Percentiles rank a stretch among this genome's conserved stretches.
phyloP scores from a whole-genome alignment of 1,284 basidiomycete genomes.

The Cutaneotrichosporon cutaneum region DNA sequence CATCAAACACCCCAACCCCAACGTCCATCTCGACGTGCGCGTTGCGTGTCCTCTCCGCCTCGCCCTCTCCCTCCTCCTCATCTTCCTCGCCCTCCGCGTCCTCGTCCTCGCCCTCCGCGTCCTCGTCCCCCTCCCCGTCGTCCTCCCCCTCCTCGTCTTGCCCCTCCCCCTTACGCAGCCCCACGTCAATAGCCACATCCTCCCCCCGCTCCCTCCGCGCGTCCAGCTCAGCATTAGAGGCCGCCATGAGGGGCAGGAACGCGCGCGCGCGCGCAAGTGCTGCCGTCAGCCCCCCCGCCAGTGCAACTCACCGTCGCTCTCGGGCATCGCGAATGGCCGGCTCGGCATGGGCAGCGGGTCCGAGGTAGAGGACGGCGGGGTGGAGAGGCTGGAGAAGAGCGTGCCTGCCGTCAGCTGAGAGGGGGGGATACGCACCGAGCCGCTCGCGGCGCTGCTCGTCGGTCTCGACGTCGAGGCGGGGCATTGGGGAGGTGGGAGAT shows the following conservation, averaged over 20 bases:
- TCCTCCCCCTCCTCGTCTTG: background rate
- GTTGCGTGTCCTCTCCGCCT: background rate
- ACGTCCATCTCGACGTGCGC: slow-evolving; percentile 33
- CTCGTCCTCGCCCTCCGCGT: background rate
- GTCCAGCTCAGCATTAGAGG: slow-evolving; percentile 37
- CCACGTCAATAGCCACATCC: slow-evolving; percentile 37
- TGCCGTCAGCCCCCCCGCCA: slow-evolving; percentile 22
- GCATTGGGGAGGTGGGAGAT: background rate
- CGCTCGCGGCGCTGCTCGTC: slow-evolving; percentile 17
- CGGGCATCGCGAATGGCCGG: slow-evolving; percentile 17
- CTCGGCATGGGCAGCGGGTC: background rate
- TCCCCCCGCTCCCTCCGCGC: slow-evolving; percentile 30
- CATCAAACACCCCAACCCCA: slow-evolving; percentile 46
- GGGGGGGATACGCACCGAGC: slow-evolving; percentile 7
- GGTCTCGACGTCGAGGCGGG: slow-evolving; percentile 21
- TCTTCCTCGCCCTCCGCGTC: background rate
- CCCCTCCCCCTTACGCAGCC: too few relatives aligned
- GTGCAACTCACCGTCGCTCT: slow-evolving; percentile 6
- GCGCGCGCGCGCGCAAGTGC: slow-evolving; percentile 39
- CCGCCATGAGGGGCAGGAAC: slow-evolving; percentile 42
- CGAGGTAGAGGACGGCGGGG: background rate
- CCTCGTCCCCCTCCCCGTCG: background rate
- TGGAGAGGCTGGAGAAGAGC: slow-evolving; percentile 19
- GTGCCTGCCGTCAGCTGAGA: slow-evolving; percentile 18
- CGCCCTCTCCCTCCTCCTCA: background rate